Evolutionary conservation across 2,329 filamentous ascomycete species (phyloP).

Genomic region (Phyllosticta citrichinensis): DNA sequence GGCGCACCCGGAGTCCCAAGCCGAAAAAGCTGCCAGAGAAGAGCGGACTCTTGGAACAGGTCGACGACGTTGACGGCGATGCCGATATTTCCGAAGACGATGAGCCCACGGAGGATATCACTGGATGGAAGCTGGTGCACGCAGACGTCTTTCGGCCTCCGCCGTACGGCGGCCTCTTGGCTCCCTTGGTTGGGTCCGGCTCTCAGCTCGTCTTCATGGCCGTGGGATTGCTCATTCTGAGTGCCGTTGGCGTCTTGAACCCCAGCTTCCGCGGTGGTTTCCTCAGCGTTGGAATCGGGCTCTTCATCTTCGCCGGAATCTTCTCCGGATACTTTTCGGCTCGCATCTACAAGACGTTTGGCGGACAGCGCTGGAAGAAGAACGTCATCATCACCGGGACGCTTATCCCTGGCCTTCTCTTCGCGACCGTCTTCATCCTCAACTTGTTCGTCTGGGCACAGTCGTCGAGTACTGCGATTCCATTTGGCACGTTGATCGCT

Average conservation of each 20-base stretch:
- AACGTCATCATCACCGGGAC: constrained; percentile 66
- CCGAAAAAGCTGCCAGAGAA: constrained; percentile 44
- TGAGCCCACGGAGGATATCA: constrained; percentile 65
- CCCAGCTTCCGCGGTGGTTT: constrained; percentile 86
- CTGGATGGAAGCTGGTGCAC: constrained; percentile 81
- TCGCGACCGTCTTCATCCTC: constrained; percentile 64
- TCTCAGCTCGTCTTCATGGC: constrained; percentile 81
- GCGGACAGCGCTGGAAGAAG: constrained; percentile 61
- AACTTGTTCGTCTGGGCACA: constrained; percentile 89
- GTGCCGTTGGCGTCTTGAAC: constrained; percentile 68
- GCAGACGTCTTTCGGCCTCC: constrained; percentile 80
- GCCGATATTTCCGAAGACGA: constrained; percentile 56
- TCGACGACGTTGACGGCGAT: constrained; percentile 45
- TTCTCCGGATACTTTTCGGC: constrained; percentile 86
- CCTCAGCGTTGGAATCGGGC: constrained; percentile 69
- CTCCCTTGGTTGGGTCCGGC: constrained; percentile 73
- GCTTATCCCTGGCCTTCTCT: constrained; percentile 69
- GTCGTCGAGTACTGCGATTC: constrained; percentile 77
- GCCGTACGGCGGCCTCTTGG: constrained; percentile 58
- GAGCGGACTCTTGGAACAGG: constrained; percentile 48
- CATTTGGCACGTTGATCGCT: constrained; percentile 66
- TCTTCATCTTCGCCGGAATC: constrained; percentile 73
- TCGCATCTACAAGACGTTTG: constrained; percentile 73
- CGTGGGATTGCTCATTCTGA: constrained; percentile 59
- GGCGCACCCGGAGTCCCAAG: constrained; percentile 38